Evolutionary conservation across 2,329 filamentous ascomycete species (phyloP), one percentile per base, ranked within the genome.

Genomic region (Colletotrichum neosansevieriae): DNA sequence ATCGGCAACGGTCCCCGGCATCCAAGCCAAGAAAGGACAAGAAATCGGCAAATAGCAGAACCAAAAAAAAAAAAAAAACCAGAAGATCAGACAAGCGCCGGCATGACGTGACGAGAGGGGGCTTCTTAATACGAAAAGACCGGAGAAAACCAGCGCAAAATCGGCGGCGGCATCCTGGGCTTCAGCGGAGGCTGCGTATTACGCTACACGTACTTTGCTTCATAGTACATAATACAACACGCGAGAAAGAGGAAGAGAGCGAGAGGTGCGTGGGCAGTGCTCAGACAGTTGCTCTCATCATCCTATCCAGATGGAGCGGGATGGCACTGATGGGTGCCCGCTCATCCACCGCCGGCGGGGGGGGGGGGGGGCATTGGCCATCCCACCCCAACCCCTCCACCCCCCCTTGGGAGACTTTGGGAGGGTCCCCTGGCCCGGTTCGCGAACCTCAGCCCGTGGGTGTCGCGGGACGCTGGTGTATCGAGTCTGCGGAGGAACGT

Each of bases 261-360:
- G 59, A 45, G 60, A 51, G 64, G 53, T 64, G 64, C 60, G 61
- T 64, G 60, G 64, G 64, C 60, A 53, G 53, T 67, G 64, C 64
- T 63, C 64, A 63, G 64, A 67, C 64, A 56, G 40, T 56, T 42
- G 64, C 63, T 66, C 63, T 67, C 59, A 64, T 64, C 59, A 67
- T 51, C 60, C 53, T 40, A 47, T 29, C 24, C 24, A 29, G 24
- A 58, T 54, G 60, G 51, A 67, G 64, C 40, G 50, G 58, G 59
- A 67, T 58, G 64, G 58, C 58, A 53, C 58, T 61, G 45, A 58
- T 58, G 51, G 60, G 29, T 58, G 60, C 64, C 61, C 58, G 62
- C 60, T 50, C 47, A 51, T 58, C 38, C 15, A 60, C 45, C 38
- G 49, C 24, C 19, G 38, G 60, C 2, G 21, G 21, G 21, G 21